Conservation (phyloP, 768 basidiomycete species). For the Lactifluus pinguis region DNA sequence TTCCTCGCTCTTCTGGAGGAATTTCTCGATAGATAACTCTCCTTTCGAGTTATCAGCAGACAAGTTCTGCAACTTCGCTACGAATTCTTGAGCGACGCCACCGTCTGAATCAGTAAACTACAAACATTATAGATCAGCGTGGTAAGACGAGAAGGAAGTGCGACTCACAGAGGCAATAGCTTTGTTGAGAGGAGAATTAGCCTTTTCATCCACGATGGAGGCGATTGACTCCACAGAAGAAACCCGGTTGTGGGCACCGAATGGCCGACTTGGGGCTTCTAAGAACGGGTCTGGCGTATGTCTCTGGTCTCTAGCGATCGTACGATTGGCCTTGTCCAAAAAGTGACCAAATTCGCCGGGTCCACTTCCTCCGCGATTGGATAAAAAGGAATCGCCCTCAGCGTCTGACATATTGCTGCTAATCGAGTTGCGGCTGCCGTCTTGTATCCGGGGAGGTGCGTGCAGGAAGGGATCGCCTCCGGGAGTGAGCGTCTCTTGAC, state of each 20-base stretch:
- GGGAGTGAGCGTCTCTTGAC: constrained; percentile 46
- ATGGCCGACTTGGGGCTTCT: constrained; percentile 66
- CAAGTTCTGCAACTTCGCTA: constrained; percentile 70
- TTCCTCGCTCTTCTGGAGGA: constrained; percentile 83
- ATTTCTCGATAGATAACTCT: constrained; percentile 89
- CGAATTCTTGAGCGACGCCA: constrained; percentile 83
- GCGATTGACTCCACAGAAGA: constrained; percentile 89
- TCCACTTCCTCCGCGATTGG: constrained; percentile 27
- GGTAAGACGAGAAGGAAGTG: not conserved
- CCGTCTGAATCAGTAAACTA: constrained; percentile 93
- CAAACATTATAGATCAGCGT: constrained; percentile 4
- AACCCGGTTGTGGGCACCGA: constrained; percentile 70
- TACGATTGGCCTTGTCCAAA: constrained; percentile 75
- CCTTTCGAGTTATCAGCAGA: constrained; percentile 83
- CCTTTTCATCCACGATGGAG: constrained; percentile 86
- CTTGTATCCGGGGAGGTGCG: constrained; percentile 28
- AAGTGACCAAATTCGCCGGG: constrained; percentile 59
- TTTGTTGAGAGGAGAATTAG: constrained; percentile 86
- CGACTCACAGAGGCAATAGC: constrained; percentile 72
- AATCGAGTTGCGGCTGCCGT: constrained; percentile 27
- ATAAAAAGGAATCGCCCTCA: constrained; percentile 51
- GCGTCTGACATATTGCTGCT: constrained; percentile 45
- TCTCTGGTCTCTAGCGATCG: constrained; percentile 72
- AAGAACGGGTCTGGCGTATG: constrained; percentile 83
- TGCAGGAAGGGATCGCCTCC: constrained; percentile 34